Evolutionary conservation across 2,329 filamentous ascomycete genomes (phyloP).

Genomic region (Anthostomella pinea): DNA sequence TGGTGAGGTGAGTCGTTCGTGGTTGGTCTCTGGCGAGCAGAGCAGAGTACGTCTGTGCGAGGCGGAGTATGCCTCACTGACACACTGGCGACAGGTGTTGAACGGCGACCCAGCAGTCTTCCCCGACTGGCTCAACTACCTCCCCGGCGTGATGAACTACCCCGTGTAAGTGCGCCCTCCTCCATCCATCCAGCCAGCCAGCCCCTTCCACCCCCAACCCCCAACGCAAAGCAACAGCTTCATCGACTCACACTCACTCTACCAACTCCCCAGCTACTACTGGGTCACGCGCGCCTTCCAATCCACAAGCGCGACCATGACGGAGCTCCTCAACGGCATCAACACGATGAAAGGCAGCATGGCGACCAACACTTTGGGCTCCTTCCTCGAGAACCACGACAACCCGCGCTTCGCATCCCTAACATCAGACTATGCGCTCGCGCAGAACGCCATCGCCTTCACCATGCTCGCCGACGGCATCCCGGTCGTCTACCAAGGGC

Average conservation of each 20-base stretch:
- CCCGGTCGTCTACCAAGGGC: constrained; percentile 57
- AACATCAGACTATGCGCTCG: constrained; percentile 45
- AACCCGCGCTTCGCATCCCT: constrained; percentile 42
- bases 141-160: constrained; percentile 50
- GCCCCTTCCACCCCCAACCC: constrained; percentile 3
- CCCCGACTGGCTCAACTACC: constrained; percentile 43
- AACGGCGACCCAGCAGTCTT: constrained; percentile 44
- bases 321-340: constrained; percentile 34
- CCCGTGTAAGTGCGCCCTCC: constrained; percentile 36
- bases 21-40: no score
- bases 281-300: constrained; percentile 37
- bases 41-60: no score
- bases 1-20: constrained; percentile 43
- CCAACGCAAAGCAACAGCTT: neutral
- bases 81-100: constrained; percentile 28
- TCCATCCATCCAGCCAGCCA: neutral
- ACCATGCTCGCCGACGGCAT: constrained; percentile 55
- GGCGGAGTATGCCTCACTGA: constrained; percentile 1
- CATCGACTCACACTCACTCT: neutral
- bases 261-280: constrained; percentile 44
- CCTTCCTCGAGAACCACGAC: constrained; percentile 52
- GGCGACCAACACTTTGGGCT: constrained; percentile 34
- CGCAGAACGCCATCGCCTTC: constrained; percentile 52
- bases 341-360: constrained; percentile 21
- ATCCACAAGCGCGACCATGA: constrained; percentile 29